These are phyloP conservation scores for Triangularia setosa DNA, from an alignment of 2,329 filamentous ascomycete genomes.

Conservation along the genomic window DNA sequence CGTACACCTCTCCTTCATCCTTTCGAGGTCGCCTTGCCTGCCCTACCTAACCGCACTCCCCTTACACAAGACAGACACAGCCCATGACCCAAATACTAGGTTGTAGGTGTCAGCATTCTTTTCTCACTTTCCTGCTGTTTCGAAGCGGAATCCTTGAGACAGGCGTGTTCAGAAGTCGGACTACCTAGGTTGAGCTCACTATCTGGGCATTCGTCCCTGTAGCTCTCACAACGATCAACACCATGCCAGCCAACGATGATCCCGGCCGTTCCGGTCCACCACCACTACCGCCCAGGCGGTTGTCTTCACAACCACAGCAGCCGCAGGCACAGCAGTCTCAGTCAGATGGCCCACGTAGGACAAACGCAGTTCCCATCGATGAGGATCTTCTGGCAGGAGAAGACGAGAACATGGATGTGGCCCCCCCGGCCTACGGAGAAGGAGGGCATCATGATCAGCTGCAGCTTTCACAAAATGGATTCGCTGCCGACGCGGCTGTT, in stretches of 20 bases:
- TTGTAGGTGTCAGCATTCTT: background rate
- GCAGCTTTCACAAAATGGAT: constrained; percentile 58
- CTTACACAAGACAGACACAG: background rate
- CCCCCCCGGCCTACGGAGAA: constrained; percentile 56
- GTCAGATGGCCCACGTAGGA: constrained; percentile 1
- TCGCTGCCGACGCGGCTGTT: constrained; percentile 58
- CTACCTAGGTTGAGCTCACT: background rate
- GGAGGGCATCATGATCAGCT: constrained; percentile 45
- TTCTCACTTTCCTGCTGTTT: background rate
- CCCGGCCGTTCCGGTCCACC: background rate
- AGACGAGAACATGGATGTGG: constrained; percentile 40
- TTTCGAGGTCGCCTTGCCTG: background rate
- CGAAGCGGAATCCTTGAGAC: background rate
- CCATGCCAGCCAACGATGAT: background rate
- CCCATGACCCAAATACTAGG: background rate
- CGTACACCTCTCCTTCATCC: background rate
- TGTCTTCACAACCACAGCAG: constrained; percentile 4
- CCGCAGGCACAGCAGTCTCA: background rate
- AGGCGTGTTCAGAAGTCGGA: background rate
- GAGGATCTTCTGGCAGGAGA: constrained; percentile 14
- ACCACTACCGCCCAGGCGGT: background rate
- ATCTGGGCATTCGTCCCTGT: background rate
- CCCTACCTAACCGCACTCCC: background rate
- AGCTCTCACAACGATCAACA: background rate
- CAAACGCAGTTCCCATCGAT: constrained; percentile 15